Percentiles rank a stretch among this genome's conserved stretches.
These are phyloP conservation scores for Heracleum sosnowskyi DNA, from an alignment of 129 eudicot genomes.

Conservation along the genomic window DNA sequence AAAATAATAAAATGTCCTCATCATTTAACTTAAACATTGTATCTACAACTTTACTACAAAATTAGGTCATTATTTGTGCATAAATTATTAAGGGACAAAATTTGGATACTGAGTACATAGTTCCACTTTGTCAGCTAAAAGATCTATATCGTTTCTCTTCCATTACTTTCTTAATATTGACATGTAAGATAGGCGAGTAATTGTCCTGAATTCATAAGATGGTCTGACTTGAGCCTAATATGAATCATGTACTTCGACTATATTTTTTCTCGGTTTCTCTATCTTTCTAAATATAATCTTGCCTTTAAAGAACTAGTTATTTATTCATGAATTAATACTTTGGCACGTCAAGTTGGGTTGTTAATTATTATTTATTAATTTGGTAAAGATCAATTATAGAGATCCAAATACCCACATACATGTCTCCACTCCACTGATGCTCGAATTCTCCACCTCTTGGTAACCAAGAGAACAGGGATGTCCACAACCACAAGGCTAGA, in stretches of 20 bases:
- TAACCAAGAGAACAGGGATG: background rate
- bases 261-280: too few relatives aligned
- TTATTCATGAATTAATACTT: too few relatives aligned
- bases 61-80: background rate
- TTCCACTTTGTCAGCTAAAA: background rate
- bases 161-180: background rate
- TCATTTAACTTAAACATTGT: background rate
- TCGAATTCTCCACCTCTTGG: background rate
- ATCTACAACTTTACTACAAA: background rate
- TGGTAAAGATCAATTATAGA: too few relatives aligned
- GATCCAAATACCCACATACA: too few relatives aligned
- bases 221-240: background rate
- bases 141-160: background rate
- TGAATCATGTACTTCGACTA: background rate
- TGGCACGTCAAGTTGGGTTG: too few relatives aligned
- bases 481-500: background rate
- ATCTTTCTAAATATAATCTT: too few relatives aligned
- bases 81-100: background rate
- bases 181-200: background rate
- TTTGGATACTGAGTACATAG: background rate
- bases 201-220: background rate
- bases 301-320: too few relatives aligned
- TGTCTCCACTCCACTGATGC: background rate
- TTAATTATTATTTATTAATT: too few relatives aligned
- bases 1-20: background rate